Evolutionary conservation across 2,329 filamentous ascomycete genomes (phyloP).

Genomic region (Periconia sp.): DNA sequence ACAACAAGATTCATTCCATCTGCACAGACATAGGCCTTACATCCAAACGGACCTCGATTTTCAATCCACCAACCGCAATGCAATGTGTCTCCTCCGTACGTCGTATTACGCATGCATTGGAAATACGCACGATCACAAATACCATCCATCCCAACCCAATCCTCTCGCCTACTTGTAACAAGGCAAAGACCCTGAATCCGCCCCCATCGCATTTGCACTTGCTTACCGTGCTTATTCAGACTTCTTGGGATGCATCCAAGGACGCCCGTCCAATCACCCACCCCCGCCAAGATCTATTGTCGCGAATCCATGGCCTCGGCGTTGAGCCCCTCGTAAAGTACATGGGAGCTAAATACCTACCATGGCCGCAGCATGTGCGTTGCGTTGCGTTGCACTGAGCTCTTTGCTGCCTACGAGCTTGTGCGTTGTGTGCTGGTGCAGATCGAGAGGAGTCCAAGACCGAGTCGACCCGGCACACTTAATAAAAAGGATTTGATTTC

Average conservation of each 20-base stretch:
- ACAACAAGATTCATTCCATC: not conserved
- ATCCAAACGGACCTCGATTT: not conserved
- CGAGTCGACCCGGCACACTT: not conserved
- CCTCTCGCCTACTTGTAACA: not conserved
- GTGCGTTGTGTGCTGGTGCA: not conserved
- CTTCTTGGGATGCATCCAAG: not conserved
- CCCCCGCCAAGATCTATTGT: not conserved
- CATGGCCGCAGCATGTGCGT: not conserved
- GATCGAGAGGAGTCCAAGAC: not conserved
- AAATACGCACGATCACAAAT: not conserved
- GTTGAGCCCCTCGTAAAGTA: not conserved
- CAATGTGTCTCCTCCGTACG: not conserved
- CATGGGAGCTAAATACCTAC: not conserved
- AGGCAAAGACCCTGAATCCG: not conserved
- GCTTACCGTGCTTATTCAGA: conserved; percentile 5
- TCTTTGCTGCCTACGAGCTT: not conserved
- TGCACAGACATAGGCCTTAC: not conserved
- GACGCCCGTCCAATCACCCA: conserved; percentile 1
- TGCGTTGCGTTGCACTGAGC: not conserved
- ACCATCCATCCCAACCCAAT: not conserved
- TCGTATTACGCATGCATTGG: not conserved
- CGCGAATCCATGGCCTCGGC: not conserved
- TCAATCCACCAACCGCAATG: not conserved
- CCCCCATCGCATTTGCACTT: not conserved
- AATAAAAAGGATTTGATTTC: not conserved